These are phyloP conservation scores for Botrytis elliptica DNA, from an alignment of 2,329 filamentous ascomycete species.

Conservation along the genomic window DNA sequence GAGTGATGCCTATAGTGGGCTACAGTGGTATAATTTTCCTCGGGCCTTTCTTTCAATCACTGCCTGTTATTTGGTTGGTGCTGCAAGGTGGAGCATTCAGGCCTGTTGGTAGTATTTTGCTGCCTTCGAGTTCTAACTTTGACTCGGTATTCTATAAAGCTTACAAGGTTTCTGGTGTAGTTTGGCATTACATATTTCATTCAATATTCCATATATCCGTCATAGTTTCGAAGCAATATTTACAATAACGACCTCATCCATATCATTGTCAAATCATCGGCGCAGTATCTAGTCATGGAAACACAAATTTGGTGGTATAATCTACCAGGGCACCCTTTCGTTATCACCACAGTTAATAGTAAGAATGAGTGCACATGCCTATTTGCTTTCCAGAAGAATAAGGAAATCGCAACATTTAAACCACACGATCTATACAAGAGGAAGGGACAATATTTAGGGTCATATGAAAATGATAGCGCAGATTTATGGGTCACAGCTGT, in stretches of 20 bases:
- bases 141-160: not conserved
- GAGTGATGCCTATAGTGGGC: not conserved
- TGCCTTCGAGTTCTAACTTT: not conserved
- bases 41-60: not conserved
- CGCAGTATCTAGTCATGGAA: not conserved
- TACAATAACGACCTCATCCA: accelerated
- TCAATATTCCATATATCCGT: not conserved
- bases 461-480: too few species aligned
- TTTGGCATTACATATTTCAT: not conserved
- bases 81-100: not conserved
- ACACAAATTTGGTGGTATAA: too few species aligned
- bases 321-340: not conserved
- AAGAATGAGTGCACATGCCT: too few species aligned
- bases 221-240: not conserved
- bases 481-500: too few species aligned
- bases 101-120: not conserved
- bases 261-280: not conserved
- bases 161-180: not conserved
- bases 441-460: too few species aligned
- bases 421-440: too few species aligned
- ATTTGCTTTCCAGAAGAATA: not conserved
- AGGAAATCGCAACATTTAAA: too few species aligned
- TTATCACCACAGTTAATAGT: not conserved
- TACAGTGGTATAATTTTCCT: not conserved
- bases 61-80: too few species aligned